Percentiles rank a stretch among this genome's conserved stretches.
Evolutionary conservation across 768 basidiomycete species (phyloP).

Genomic region (Candolleomyces eurysporus): DNA sequence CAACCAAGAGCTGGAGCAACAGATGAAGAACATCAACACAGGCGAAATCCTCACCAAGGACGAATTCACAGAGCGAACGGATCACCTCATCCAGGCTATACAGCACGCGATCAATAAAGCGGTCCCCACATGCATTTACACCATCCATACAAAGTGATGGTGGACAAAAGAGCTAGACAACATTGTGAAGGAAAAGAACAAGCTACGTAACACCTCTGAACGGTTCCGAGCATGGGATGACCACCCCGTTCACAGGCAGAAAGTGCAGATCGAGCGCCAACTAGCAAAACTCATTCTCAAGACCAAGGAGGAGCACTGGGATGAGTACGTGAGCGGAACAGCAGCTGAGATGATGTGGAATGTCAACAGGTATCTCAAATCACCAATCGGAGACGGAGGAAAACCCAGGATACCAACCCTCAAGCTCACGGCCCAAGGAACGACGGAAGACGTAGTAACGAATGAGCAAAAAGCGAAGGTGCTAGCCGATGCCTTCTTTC

Average conservation of each 20-base stretch:
- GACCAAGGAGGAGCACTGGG: background rate
- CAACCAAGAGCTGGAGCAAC: background rate
- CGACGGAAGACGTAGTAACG: background rate
- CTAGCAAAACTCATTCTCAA: background rate
- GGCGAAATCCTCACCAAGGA: background rate
- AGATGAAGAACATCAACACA: background rate
- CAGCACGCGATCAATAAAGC: background rate
- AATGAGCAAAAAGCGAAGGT: background rate
- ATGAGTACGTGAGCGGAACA: background rate
- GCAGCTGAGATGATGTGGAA: background rate
- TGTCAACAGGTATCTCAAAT: background rate
- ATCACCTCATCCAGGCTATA: background rate
- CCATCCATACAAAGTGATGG: background rate
- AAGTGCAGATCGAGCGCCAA: background rate
- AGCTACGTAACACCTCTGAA: background rate
- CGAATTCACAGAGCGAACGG: slow-evolving; percentile 17
- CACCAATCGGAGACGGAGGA: slow-evolving; percentile 2
- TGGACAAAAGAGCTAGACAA: background rate
- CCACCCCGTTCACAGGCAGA: background rate
- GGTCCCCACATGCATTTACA: background rate
- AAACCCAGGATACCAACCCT: background rate
- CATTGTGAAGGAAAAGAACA: background rate
- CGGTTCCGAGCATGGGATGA: background rate
- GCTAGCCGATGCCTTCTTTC: background rate
- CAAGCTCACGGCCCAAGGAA: background rate